Base-by-base conservation (phyloP, 2,329 filamentous ascomycete species). In the Fusarium stilboides region DNA sequence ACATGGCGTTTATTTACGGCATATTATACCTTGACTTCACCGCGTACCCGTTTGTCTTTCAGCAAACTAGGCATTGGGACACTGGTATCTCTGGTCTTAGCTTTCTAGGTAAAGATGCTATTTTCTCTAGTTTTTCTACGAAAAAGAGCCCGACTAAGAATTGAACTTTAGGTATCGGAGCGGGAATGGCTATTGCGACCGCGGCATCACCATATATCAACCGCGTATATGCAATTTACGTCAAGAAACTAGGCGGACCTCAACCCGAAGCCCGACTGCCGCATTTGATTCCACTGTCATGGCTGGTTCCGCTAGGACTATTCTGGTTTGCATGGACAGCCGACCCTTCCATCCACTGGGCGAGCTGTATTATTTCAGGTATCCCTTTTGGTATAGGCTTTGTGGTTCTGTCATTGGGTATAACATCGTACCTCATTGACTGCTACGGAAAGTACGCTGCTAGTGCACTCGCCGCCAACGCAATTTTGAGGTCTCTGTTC, bases 1-100 rank as follows among this genome's bases (percentile, higher is more conserved):
- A 95, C 83, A 94, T 94, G 91, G 90, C 88, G 1, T 90, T 94
- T 6, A 83, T 94, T 14, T 92, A 91, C 77, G 89, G 89, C 8
- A 79, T 91, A 13, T 80, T 91, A 6, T 91, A 91, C 82, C 90
- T 91, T 88, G 91, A 91, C 81, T 91, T 91, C 81, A 83, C 91
- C 54, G 88, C 89, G 64, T 90, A 80, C 74, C 85, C 86, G 22
- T 85, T 88, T 68, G 83, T 96, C 60, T 97, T 91, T 80, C 55
- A 57, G 17, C 28, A 86, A 91, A 70, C 83, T n/a, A 34, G 54
- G 1, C 46, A 50, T 28, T 58, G 59, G 59, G 39, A 52, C 43
- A 47, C 40, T n/a, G 47, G 54, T 19, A 42, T 58, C 3, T 31
- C 40, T 7, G 59, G 59, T 3, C 14, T 63, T 8, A 9, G 46